phyloP scores from a whole-genome alignment of 768 basidiomycete species.

The Kwoniella sp. region DNA sequence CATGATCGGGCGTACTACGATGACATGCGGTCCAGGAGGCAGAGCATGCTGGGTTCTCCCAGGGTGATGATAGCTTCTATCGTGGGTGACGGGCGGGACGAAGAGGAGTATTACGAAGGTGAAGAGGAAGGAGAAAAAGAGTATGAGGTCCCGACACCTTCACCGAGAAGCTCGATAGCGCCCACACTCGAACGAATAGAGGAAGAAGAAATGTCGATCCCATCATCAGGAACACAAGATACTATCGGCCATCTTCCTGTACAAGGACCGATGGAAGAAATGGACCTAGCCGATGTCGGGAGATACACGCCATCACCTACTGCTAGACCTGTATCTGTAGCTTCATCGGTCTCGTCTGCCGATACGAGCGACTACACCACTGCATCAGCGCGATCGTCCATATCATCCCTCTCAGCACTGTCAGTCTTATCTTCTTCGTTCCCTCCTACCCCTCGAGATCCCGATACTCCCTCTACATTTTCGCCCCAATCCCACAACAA shows the following conservation, averaged over 20 bases:
- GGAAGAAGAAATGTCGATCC: slow-evolving; percentile 15
- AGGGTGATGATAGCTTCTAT: slow-evolving; percentile 17
- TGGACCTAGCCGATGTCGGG: neutral
- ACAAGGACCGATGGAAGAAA: neutral
- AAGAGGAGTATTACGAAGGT: slow-evolving; percentile 7
- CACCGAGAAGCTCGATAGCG: slow-evolving; percentile 15
- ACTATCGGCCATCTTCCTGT: neutral
- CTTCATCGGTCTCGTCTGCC: slow-evolving; percentile 1
- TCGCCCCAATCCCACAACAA: neutral
- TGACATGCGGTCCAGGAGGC: slow-evolving; percentile 3
- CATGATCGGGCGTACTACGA: neutral
- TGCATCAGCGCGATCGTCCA: slow-evolving; percentile 32
- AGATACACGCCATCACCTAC: neutral
- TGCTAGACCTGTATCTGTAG: neutral
- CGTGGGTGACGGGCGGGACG: slow-evolving; percentile 9
- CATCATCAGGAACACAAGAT: slow-evolving; percentile 2
- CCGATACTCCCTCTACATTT: neutral
- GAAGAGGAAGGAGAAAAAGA: slow-evolving; percentile 8
- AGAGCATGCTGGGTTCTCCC: slow-evolving; percentile 5
- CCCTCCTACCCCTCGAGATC: slow-evolving; percentile 27
- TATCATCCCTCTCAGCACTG: slow-evolving; percentile 29
- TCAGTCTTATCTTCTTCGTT: slow-evolving; percentile 32
- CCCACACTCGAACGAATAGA: slow-evolving; percentile 25
- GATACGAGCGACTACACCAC: slow-evolving; percentile 25
- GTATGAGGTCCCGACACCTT: slow-evolving; percentile 3